These are phyloP conservation scores for Phytopythium cucurbitacearum DNA, from an alignment of 352 stramenopile species.

Conservation along the genomic window DNA sequence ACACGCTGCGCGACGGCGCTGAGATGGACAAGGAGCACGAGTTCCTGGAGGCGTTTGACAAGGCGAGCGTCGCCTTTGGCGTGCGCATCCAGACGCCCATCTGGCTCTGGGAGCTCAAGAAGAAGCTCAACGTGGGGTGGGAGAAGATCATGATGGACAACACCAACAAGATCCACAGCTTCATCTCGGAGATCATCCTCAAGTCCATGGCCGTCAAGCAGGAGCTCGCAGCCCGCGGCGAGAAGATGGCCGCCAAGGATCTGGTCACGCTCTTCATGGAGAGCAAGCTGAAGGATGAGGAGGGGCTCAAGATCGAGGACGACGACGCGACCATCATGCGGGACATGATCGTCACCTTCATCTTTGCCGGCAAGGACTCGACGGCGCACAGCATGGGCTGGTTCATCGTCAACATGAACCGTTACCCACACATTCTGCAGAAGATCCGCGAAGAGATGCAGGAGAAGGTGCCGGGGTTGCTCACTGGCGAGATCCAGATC, in stretches of 20 bases:
- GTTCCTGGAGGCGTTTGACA: conserved; percentile 14
- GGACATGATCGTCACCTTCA: conserved; percentile 72
- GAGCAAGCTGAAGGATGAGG: conserved; percentile 21
- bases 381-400: conserved; percentile 59
- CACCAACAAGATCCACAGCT: conserved; percentile 30
- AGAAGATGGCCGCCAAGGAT: conserved; percentile 36
- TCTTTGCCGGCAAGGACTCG: conserved; percentile 76
- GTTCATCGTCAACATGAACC: conserved; percentile 62
- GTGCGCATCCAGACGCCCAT: conserved; percentile 28
- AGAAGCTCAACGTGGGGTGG: conserved; percentile 26
- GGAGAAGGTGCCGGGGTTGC: conserved; percentile 26
- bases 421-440: conserved; percentile 33
- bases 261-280: conserved; percentile 37
- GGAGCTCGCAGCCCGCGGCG: conserved; percentile 22
- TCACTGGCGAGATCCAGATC: conserved; percentile 18
- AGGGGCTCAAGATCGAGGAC: conserved; percentile 14
- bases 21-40: background rate
- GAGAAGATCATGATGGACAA: conserved; percentile 38
- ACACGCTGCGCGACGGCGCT: conserved; percentile 7
- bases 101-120: conserved; percentile 34
- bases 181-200: conserved; percentile 46
- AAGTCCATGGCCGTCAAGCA: conserved; percentile 38
- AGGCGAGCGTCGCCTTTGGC: conserved; percentile 2
- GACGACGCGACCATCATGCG: conserved; percentile 43
- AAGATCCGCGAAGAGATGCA: conserved; percentile 60